Evolutionary conservation across 2,329 filamentous ascomycete species (phyloP).

Genomic region (Penicillium sp.): DNA sequence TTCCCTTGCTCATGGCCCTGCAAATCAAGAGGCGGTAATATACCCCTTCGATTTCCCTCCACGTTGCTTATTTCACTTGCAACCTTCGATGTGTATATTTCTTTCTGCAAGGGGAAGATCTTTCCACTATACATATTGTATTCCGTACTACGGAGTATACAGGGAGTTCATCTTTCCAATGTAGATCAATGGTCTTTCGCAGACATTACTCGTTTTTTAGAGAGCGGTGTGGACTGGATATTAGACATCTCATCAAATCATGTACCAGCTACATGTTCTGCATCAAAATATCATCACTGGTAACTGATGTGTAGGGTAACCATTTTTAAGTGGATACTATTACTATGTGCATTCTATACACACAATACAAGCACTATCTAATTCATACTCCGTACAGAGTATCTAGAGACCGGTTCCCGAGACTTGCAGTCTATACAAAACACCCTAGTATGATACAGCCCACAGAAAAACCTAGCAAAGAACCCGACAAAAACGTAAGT

Average conservation of each 20-base stretch:
- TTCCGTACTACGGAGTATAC: neutral
- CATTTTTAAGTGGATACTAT: neutral
- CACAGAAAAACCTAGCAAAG: neutral
- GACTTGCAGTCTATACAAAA: conserved; percentile 14
- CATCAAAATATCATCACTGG: neutral
- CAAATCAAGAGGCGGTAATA: conserved; percentile 1
- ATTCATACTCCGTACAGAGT: neutral
- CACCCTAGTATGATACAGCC: conserved; percentile 3
- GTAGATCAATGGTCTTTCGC: neutral
- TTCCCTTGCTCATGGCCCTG: conserved; percentile 16
- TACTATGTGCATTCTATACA: neutral
- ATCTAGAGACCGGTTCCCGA: neutral
- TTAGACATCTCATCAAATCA: neutral
- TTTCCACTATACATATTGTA: neutral
- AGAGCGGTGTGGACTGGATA: neutral
- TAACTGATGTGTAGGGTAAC: neutral
- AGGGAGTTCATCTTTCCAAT: neutral
- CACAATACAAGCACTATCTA: neutral
- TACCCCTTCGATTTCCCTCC: neutral
- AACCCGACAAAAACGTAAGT: neutral
- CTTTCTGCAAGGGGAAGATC: conserved; percentile 15
- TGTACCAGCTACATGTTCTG: conserved; percentile 3
- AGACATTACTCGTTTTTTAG: neutral
- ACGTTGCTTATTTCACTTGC: conserved; percentile 8
- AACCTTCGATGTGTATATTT: neutral